Conservation (phyloP, 805 yeast genomes). For the Barnettozyma vustinii region DNA sequence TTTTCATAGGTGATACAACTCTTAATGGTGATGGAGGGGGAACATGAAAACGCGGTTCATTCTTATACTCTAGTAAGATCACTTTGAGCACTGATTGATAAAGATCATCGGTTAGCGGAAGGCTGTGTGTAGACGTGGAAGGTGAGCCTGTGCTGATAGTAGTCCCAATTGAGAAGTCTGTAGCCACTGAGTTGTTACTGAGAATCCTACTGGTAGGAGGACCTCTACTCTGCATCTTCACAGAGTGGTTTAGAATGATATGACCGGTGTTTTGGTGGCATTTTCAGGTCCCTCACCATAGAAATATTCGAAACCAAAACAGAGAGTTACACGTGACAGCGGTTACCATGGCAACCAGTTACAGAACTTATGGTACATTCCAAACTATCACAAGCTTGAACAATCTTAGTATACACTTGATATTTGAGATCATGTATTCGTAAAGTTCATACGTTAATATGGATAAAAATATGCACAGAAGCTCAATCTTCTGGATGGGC, state of each 20-base stretch:
- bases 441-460: no score
- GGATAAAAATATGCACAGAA: not conserved
- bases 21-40: conserved; percentile 8
- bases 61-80: conserved; percentile 52
- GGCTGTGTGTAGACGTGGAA: not conserved
- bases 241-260: not conserved
- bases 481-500: not conserved
- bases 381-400: no score
- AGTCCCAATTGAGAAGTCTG: conserved; percentile 11
- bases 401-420: no score
- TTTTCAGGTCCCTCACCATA: not conserved
- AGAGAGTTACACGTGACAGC: not conserved
- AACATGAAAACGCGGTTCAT: conserved; percentile 54
- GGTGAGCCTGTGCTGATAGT: conserved; percentile 9
- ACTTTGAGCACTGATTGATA: conserved; percentile 52
- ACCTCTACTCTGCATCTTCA: not conserved
- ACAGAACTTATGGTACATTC: no score
- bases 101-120: conserved; percentile 23
- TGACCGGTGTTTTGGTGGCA: not conserved
- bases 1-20: conserved; percentile 13
- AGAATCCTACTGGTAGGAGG: not conserved
- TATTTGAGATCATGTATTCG: not conserved
- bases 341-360: not conserved
- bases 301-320: not conserved
- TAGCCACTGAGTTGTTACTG: conserved; percentile 10